A percentile compares a stretch with the other conserved stretches of the same genome.
Conservation (phyloP, 2,329 filamentous ascomycete species). For the Metarhizium sp. region DNA sequence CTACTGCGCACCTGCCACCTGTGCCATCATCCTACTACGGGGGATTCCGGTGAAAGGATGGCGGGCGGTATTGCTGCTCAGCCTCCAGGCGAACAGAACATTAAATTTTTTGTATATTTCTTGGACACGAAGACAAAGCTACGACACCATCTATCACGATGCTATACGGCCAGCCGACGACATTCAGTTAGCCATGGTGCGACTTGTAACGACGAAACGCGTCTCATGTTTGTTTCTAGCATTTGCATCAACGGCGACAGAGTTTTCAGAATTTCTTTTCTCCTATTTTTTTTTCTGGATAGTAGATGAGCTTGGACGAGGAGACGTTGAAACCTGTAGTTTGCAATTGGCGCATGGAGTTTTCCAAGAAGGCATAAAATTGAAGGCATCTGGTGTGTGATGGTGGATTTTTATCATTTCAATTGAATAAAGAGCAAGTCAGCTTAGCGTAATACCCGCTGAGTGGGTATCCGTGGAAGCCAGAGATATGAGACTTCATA, state of each 20-base stretch:
- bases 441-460: not conserved
- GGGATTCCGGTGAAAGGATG: not conserved
- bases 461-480: not conserved
- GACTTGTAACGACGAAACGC: not conserved
- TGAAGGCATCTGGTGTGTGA: not conserved
- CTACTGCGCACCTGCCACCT: slow-evolving; percentile 1
- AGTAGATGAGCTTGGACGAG: not conserved
- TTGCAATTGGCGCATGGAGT: not conserved
- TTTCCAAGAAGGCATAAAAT: not conserved
- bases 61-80: not conserved
- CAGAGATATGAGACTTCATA: not conserved
- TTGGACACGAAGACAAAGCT: not conserved
- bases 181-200: not conserved
- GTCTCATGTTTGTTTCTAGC: not conserved
- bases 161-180: not conserved
- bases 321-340: not conserved
- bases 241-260: slow-evolving; percentile 1
- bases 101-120: not conserved
- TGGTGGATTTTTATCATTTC: not conserved
- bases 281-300: not conserved
- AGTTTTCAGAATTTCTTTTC: not conserved
- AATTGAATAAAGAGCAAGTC: not conserved
- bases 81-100: not conserved
- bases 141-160: slow-evolving; percentile 1
- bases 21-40: slow-evolving; percentile 4